Evolutionary conservation across 345 rosid species (phyloP), one percentile per base, ranked within the genome.

Genomic region (Hibiscus tridactylites): DNA sequence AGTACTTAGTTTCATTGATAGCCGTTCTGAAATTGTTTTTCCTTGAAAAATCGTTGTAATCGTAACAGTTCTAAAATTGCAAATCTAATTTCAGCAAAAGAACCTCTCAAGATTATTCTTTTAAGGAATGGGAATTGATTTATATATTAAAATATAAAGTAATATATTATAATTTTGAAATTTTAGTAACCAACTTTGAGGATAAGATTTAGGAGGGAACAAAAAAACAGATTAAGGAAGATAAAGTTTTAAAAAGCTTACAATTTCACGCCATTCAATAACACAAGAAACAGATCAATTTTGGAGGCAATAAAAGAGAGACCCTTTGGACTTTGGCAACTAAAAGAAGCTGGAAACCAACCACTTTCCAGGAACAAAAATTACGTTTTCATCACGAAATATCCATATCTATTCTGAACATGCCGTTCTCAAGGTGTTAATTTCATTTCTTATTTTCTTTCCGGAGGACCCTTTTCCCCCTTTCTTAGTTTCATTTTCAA

Each of bases 341-440:
- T 77, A 58, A 69, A 47, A 70, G 78, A 73, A 44, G 19, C 35
- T n/a, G 17, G n/a, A 46, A 65, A 24, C 79, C 68, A 13, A 53
- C n/a, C 9, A 58, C 68, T 29, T 65, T 77, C 65, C 79, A 26
- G 70, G 77, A 64, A 75, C 77, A 80, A 69, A 65, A 67, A 1
- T 68, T 50, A 1, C 54, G 31, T 26, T 47, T 61, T 39, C 2
- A 9, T 64, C 31, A 39, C 50, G 26, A 42, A 19, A 63, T 12
- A 16, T 8, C 49, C 47, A 8, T 62, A 74, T 6, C 64, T 24
- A 21, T 53, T 73, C 35, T 79, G 76, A 79, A 73, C 72, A 84
- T 84, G 87, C 84, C 76, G 79, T 80, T 81, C 82, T 77, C 78
- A 72, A 85, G 91, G 87, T 87, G 29, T 65, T 39, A 59, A 67